A percentile compares a stretch with the other conserved stretches of the same genome.
These are phyloP conservation scores for Porcisia hertigi DNA, from an alignment of 208 protist genomes.

Conservation along the genomic window DNA sequence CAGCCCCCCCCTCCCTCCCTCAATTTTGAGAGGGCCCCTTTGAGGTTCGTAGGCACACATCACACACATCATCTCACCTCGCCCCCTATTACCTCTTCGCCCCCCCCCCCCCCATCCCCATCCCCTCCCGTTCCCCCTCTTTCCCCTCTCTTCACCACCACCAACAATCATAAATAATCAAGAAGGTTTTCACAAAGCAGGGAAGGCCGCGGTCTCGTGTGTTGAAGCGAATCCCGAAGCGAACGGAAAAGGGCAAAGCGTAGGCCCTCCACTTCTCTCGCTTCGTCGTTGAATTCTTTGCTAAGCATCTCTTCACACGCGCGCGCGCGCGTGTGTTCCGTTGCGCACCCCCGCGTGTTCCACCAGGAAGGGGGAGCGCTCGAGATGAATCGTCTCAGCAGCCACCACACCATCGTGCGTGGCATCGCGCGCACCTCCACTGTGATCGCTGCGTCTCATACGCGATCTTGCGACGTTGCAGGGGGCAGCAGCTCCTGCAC, in stretches of 20 bases:
- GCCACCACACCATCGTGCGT: constrained; percentile 5
- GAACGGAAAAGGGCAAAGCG: background rate
- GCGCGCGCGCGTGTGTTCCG: background rate
- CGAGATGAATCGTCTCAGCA: constrained; percentile 22
- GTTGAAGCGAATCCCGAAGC: background rate
- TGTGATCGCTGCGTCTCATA: background rate
- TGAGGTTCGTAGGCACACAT: background rate
- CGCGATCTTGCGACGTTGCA: background rate
- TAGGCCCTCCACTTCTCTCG: too few relatives aligned
- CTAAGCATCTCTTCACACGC: too few relatives aligned
- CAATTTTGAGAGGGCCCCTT: background rate
- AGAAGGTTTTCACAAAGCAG: background rate
- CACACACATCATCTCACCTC: background rate
- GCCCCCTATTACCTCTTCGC: background rate
- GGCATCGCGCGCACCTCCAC: background rate
- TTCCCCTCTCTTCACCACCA: background rate
- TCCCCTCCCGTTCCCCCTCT: too few relatives aligned
- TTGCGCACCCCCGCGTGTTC: background rate
- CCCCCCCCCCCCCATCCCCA: too few relatives aligned
- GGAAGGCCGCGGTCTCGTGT: background rate
- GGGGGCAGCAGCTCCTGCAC: background rate
- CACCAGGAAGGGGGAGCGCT: background rate
- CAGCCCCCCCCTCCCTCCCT: background rate
- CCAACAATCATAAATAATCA: too few relatives aligned
- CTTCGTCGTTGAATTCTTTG: too few relatives aligned